These are phyloP conservation scores for Cercospora sp. DNA, from an alignment of 2,329 filamentous ascomycete species.

Conservation along the genomic window DNA sequence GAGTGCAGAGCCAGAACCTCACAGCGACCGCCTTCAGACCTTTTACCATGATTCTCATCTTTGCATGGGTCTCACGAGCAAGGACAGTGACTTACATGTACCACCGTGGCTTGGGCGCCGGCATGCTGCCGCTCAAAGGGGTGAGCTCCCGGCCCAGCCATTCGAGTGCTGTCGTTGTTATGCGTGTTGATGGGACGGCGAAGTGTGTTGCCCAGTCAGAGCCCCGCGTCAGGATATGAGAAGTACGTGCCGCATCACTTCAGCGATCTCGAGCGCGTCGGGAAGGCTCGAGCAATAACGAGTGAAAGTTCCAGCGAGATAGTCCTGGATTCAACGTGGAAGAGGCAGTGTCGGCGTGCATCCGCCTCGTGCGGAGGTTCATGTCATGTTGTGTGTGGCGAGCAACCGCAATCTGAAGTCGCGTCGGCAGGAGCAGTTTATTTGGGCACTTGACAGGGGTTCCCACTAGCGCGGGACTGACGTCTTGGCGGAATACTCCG, in stretches of 20 bases:
- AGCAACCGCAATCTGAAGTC: not conserved
- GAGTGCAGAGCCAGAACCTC: constrained; percentile 45
- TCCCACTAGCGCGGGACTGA: not conserved
- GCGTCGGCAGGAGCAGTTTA: constrained; percentile 4
- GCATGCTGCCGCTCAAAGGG: not conserved
- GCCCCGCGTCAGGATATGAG: not conserved
- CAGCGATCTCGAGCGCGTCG: not conserved
- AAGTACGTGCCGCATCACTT: not conserved
- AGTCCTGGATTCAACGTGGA: not conserved
- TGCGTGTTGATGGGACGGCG: not conserved
- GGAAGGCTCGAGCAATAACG: not conserved
- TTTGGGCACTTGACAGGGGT: not conserved
- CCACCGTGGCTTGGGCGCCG: not conserved
- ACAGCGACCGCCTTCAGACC: constrained; percentile 55
- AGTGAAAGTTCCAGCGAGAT: not conserved
- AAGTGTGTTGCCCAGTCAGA: not conserved
- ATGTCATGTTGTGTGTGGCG: not conserved
- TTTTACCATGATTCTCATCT: constrained; percentile 65
- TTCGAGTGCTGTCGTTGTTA: not conserved
- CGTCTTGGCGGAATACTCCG: not conserved
- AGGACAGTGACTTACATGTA: not conserved
- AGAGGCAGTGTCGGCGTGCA: not conserved
- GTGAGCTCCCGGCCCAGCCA: not conserved
- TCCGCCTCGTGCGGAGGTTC: not conserved
- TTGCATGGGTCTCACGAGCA: constrained; percentile 23